These are phyloP conservation scores for Rhizophora apiculata DNA, from an alignment of 345 rosid genomes.

Conservation along the genomic window DNA sequence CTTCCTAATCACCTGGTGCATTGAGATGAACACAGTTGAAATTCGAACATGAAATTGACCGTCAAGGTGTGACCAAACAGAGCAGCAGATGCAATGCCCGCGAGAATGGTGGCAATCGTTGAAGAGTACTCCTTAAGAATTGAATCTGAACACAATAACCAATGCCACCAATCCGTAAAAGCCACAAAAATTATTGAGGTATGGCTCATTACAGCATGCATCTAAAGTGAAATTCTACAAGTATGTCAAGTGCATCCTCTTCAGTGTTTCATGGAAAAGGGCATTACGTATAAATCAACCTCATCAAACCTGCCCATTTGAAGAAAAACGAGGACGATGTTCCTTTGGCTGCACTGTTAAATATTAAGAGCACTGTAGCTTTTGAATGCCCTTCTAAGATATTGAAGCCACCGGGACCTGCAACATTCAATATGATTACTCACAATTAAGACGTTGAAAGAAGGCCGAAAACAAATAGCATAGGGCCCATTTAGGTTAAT, in stretches of 20 bases:
- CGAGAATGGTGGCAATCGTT: conserved; percentile 94
- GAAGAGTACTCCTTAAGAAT: conserved; percentile 98
- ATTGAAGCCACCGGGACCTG: conserved; percentile 86
- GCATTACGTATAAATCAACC: neutral
- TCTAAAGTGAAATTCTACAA: neutral
- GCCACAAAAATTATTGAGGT: neutral
- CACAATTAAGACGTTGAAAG: too few relatives aligned
- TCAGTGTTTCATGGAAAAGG: neutral
- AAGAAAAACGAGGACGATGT: conserved; percentile 91
- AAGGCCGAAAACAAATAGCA: too few relatives aligned
- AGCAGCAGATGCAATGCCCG: conserved; percentile 88
- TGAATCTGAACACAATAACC: conserved; percentile 62
- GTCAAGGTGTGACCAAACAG: conserved; percentile 92
- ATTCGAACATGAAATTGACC: conserved; percentile 81
- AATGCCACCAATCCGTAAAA: conserved; percentile 14
- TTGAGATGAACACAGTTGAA: conserved; percentile 89
- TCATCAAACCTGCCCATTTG: conserved; percentile 80
- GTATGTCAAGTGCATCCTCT: too few relatives aligned
- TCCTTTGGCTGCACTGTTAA: conserved; percentile 94
- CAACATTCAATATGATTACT: conserved; percentile 6
- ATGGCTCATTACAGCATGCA: conserved; percentile 6
- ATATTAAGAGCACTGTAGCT: conserved; percentile 88
- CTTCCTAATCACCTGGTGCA: conserved; percentile 78
- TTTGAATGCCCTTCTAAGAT: conserved; percentile 88
- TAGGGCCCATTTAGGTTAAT: too few relatives aligned